These are phyloP conservation scores for Ascochyta lentis DNA, from an alignment of 2,329 filamentous ascomycete genomes.

Conservation along the genomic window DNA sequence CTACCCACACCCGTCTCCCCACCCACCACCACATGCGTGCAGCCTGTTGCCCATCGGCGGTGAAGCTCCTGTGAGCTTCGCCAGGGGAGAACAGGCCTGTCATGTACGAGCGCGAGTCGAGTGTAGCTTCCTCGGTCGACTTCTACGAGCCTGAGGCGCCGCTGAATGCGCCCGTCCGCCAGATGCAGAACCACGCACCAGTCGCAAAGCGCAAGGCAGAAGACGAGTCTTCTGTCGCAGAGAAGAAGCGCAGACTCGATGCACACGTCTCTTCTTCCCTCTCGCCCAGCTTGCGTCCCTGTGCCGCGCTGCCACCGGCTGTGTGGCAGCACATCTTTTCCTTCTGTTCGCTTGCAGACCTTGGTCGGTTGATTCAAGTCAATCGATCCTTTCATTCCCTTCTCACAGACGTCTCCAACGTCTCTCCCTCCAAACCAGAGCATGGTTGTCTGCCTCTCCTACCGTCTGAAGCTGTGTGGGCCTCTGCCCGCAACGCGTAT, in stretches of 20 bases:
- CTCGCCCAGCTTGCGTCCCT: constrained; percentile 29
- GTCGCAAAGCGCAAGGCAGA: constrained; percentile 48
- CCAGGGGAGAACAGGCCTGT: constrained; percentile 26
- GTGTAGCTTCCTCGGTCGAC: constrained; percentile 45
- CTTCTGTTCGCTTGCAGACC: constrained; percentile 67
- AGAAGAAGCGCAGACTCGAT: constrained; percentile 44
- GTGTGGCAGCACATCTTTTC: constrained; percentile 75
- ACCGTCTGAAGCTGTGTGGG: constrained; percentile 74
- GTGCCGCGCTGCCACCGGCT: constrained; percentile 61
- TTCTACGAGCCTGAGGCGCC: constrained; percentile 42
- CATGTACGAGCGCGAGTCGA: constrained; percentile 46
- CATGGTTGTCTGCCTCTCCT: constrained; percentile 48
- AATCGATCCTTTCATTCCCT: constrained; percentile 69
- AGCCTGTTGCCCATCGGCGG: constrained; percentile 30
- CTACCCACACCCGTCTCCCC: not conserved
- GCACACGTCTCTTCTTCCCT: constrained; percentile 15
- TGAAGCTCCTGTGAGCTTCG: constrained; percentile 43
- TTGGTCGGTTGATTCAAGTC: constrained; percentile 71
- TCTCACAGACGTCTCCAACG: constrained; percentile 47
- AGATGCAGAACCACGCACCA: constrained; percentile 21
- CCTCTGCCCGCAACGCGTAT: constrained; percentile 68
- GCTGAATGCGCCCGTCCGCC: constrained; percentile 24
- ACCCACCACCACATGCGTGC: constrained; percentile 36
- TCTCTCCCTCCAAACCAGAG: constrained; percentile 40
- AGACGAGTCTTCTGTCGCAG: constrained; percentile 21